These are phyloP conservation scores for Megacollybia marginata DNA, from an alignment of 768 basidiomycete species.

Conservation along the genomic window DNA sequence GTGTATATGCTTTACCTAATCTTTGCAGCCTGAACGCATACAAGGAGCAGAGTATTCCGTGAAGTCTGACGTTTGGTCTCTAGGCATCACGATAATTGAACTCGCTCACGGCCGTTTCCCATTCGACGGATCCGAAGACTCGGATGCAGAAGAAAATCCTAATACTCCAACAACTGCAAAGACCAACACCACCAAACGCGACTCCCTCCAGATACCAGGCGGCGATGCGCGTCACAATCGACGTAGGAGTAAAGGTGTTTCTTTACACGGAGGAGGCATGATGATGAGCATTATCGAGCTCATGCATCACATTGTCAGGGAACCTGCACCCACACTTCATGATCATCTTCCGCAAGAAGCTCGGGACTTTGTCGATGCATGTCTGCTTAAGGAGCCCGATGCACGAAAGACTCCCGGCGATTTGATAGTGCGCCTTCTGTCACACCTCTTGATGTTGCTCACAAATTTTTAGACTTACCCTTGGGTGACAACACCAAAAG, in stretches of 20 bases:
- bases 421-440: constrained; percentile 50
- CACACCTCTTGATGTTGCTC: background rate
- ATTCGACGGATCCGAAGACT: constrained; percentile 83
- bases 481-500: constrained; percentile 63
- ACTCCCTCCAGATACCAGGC: constrained; percentile 28
- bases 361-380: constrained; percentile 82
- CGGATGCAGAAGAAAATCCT: constrained; percentile 75
- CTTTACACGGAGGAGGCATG: constrained; percentile 88
- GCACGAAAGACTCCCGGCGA: constrained; percentile 81
- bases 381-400: constrained; percentile 85
- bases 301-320: constrained; percentile 97
- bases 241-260: constrained; percentile 87
- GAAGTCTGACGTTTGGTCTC: constrained; percentile 98
- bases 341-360: constrained; percentile 67
- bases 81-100: constrained; percentile 95
- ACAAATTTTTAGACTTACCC: constrained; percentile 45
- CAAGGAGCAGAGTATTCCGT: constrained; percentile 98
- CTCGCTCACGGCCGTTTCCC: constrained; percentile 98
- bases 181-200: constrained; percentile 44
- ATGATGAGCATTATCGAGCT: constrained; percentile 98
- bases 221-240: constrained; percentile 47
- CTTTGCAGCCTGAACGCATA: constrained; percentile 87
- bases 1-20: constrained; percentile 4
- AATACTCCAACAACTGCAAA: constrained; percentile 65
- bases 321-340: constrained; percentile 85